Evolutionary conservation across 169 alveolate genomes (phyloP).

Genomic region (Plasmodium vinckei): DNA sequence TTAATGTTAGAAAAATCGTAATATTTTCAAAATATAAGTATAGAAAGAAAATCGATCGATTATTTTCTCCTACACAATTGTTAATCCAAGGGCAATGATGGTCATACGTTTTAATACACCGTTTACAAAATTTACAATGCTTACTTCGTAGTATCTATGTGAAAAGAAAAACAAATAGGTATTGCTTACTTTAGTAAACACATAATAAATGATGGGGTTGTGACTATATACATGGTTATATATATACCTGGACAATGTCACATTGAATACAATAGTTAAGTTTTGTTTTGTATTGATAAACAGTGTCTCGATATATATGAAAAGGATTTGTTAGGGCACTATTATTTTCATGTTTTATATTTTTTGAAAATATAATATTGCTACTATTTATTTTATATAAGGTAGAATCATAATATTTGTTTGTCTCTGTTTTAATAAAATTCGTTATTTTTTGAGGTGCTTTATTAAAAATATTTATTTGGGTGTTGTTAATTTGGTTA

Average conservation of each 20-base stretch:
- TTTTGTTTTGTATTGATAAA: constrained; percentile 13
- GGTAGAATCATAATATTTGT: background rate
- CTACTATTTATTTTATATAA: constrained; percentile 7
- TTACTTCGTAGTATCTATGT: constrained; percentile 22
- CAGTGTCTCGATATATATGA: background rate
- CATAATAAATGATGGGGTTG: background rate
- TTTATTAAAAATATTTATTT: background rate
- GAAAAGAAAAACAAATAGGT: background rate
- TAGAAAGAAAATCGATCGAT: constrained; percentile 15
- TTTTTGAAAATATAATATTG: constrained; percentile 21
- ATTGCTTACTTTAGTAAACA: background rate
- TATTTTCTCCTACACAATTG: constrained; percentile 67
- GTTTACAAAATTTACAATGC: constrained; percentile 32
- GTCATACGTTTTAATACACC: constrained; percentile 44
- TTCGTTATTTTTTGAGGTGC: background rate
- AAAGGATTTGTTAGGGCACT: background rate
- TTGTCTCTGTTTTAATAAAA: background rate
- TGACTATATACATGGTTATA: background rate
- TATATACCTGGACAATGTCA: constrained; percentile 9
- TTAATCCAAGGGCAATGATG: constrained; percentile 71
- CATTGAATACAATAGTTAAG: background rate
- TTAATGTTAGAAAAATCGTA: constrained; percentile 15
- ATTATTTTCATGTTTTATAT: constrained; percentile 3
- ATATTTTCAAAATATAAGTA: constrained; percentile 35
- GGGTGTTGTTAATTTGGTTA: background rate